Percentiles rank a stretch among this genome's conserved stretches.
These are phyloP conservation scores for Paraurostyla sp. DNA, from an alignment of 73 alveolate genomes.

Conservation along the genomic window DNA sequence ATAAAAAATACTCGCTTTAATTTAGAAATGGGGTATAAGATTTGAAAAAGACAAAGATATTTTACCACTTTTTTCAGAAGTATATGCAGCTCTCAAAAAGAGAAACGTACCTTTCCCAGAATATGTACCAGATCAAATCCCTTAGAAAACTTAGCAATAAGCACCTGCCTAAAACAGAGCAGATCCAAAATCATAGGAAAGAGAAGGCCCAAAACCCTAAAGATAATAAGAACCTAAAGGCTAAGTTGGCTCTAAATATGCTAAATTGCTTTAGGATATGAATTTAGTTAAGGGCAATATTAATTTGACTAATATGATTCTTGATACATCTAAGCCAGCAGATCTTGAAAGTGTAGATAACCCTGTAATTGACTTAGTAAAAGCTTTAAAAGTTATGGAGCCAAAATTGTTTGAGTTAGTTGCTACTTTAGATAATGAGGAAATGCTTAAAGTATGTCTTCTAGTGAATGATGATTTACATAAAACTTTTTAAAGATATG, in stretches of 20 bases:
- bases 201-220: not conserved
- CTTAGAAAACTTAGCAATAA: slow-evolving; percentile 23
- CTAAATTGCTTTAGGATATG: slow-evolving; percentile 63
- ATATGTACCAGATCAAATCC: slow-evolving; percentile 34
- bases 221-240: not conserved
- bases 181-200: not conserved
- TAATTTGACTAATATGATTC: slow-evolving; percentile 71
- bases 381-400: slow-evolving; percentile 68
- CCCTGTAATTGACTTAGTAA: slow-evolving; percentile 62
- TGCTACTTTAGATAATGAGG: slow-evolving; percentile 80
- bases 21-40: slow-evolving; percentile 86
- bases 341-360: slow-evolving; percentile 59
- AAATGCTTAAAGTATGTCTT: slow-evolving; percentile 85
- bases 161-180: not conserved
- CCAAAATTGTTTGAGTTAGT: slow-evolving; percentile 62
- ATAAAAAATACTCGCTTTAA: slow-evolving; percentile 77
- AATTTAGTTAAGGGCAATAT: slow-evolving; percentile 69
- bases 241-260: slow-evolving; percentile 29
- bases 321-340: slow-evolving; percentile 71
- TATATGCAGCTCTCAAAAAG: slow-evolving; percentile 78
- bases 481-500: slow-evolving; percentile 80
- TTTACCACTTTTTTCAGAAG: slow-evolving; percentile 85
- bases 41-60: slow-evolving; percentile 86
- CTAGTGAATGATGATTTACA: slow-evolving; percentile 87
- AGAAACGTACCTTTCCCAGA: slow-evolving; percentile 84